Conservation (phyloP, 1,139 yeast genomes). For the Sugiyamaella japonica region DNA sequence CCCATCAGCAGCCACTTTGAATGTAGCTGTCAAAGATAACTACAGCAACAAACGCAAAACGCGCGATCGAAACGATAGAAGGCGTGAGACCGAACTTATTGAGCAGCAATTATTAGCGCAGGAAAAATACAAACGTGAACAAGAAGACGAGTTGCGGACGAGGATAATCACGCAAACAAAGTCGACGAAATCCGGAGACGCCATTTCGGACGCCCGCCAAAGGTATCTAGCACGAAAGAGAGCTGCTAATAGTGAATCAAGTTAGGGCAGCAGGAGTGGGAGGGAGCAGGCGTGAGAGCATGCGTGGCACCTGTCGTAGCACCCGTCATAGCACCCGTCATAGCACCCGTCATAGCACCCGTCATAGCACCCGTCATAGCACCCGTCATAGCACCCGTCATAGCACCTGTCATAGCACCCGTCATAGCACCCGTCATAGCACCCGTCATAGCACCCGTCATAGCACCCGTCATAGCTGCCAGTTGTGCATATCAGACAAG, state of each 20-base stretch:
- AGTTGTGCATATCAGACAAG: too few species aligned
- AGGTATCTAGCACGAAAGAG: conserved; percentile 36
- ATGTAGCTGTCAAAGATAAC: background rate
- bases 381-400: too few species aligned
- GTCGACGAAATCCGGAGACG: conserved; percentile 25
- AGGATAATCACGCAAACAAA: conserved; percentile 42
- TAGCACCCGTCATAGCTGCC: too few species aligned
- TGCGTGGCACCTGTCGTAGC: too few species aligned
- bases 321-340: too few species aligned
- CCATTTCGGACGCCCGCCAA: conserved; percentile 35
- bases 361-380: too few species aligned
- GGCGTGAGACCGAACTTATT: conserved; percentile 15
- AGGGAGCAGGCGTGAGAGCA: too few species aligned
- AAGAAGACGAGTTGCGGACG: conserved; percentile 47
- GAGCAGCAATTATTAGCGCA: conserved; percentile 15
- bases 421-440: too few species aligned
- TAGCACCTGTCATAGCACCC: too few species aligned
- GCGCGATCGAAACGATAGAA: conserved; percentile 5
- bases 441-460: too few species aligned
- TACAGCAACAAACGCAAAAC: background rate
- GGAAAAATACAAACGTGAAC: conserved; percentile 36
- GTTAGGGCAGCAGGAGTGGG: too few species aligned
- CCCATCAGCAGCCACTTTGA: background rate
- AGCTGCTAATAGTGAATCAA: background rate
- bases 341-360: too few species aligned